phyloP scores from a whole-genome alignment of 345 rosid genomes.

The Brassica nigra region DNA sequence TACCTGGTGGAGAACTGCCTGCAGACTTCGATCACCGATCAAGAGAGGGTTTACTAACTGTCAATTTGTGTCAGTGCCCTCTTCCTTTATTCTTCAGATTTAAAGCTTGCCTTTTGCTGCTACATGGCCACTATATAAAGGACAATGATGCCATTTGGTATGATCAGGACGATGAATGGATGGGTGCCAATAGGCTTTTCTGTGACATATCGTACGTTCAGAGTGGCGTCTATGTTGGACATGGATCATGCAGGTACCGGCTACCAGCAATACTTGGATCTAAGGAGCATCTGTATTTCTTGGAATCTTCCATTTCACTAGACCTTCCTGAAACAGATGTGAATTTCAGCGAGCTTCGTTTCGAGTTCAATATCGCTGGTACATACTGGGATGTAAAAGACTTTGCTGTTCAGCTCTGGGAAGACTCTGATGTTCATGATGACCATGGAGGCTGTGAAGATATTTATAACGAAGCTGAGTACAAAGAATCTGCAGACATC shows the following conservation, averaged over 20 bases:
- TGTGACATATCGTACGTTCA: not conserved
- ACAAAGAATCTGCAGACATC: not conserved
- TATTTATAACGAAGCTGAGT: not conserved
- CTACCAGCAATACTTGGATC: not conserved
- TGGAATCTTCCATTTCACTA: not conserved
- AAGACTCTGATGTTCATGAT: not conserved
- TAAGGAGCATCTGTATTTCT: not conserved
- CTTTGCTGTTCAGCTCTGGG: not conserved
- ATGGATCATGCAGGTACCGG: not conserved
- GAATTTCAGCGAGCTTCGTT: not conserved
- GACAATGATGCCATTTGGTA: not conserved
- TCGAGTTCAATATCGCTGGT: not conserved
- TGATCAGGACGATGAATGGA: not conserved
- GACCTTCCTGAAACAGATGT: not conserved
- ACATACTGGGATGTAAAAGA: not conserved
- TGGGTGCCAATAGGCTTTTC: not conserved
- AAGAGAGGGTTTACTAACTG: not conserved
- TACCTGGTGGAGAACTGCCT: not conserved
- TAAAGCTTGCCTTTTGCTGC: not conserved
- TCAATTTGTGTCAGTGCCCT: not conserved
- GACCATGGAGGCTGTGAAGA: not conserved
- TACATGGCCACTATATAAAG: not conserved
- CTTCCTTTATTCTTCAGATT: not conserved
- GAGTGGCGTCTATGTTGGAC: not conserved
- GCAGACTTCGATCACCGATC: not conserved